These are phyloP conservation scores for Didymosphaeria variabile DNA, from an alignment of 2,329 filamentous ascomycete species.

Conservation along the genomic window DNA sequence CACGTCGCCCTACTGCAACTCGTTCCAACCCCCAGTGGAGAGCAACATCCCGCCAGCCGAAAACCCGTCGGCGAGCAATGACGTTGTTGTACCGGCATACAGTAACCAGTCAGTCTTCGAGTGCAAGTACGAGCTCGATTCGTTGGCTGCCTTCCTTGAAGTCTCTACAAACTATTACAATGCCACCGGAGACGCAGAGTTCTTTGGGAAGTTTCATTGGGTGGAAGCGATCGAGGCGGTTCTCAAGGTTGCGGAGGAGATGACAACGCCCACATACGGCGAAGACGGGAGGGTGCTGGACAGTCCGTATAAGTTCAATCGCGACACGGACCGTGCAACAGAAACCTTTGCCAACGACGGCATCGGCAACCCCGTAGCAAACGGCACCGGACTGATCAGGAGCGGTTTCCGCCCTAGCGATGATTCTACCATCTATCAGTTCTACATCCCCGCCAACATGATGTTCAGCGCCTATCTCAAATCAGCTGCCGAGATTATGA, in stretches of 20 bases:
- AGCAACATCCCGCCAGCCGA: conserved; percentile 52
- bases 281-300: conserved; percentile 54
- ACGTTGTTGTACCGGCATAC: conserved; percentile 56
- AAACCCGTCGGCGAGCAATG: conserved; percentile 52
- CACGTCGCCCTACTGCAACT: conserved; percentile 64
- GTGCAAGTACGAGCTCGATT: conserved; percentile 65
- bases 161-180: conserved; percentile 60
- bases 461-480: conserved; percentile 74
- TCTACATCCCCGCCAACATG: conserved; percentile 67
- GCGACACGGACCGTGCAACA: conserved; percentile 55
- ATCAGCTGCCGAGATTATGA: conserved; percentile 63
- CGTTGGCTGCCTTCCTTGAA: conserved; percentile 60
- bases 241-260: conserved; percentile 56
- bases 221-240: conserved; percentile 55
- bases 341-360: conserved; percentile 63
- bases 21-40: conserved; percentile 61
- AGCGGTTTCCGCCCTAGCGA: conserved; percentile 62
- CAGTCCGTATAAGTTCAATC: conserved; percentile 58
- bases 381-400: conserved; percentile 59
- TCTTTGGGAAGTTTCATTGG: conserved; percentile 61
- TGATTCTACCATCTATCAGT: conserved; percentile 60
- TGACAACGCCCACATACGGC: conserved; percentile 60
- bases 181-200: conserved; percentile 57
- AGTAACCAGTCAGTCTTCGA: conserved; percentile 58
- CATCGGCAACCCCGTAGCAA: conserved; percentile 60